Base-by-base conservation (phyloP, 192 early-diverging fungal genomes). In the Fimicolochytrium jonesii region DNA sequence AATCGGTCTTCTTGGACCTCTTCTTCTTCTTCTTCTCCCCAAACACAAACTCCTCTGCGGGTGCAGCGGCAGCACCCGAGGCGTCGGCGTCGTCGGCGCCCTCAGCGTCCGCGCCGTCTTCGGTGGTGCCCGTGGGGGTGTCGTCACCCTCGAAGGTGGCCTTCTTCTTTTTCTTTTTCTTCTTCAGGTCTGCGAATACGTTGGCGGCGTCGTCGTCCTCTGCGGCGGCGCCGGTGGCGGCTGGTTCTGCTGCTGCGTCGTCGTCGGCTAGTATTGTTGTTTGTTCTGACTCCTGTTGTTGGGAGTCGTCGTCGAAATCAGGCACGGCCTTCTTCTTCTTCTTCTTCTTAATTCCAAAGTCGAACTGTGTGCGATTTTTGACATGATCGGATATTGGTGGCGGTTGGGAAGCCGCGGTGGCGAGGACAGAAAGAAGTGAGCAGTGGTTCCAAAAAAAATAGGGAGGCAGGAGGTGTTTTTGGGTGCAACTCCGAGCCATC, bases 151-250 rank as follows among this genome's bases (percentile, higher is more conserved):
- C 37, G 47, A 69, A 30, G 9, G 48, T 35, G 20, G 49, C 57
- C 81, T 90, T 89, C 72, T 91, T 90, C 77, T 91, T 91, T 69
- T 92, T 91, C 83, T 92, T 92, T 67, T 93, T 91, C 82, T 92
- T 91, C 69, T 92, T 93, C 76, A 88, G 79, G 61, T 89, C 87
- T 47, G 77, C 88, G 74, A 91, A 90, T 76, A 87, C 61, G 60
- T 32, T 50, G 17, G 17, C 65, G 39, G 57, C 59, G 26, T 77
- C 71, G 34, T 63, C 70, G 39, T 46, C 63, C 4, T 29, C 54
- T 17, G n/a, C 33, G 17, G 53, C 18, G n/a, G 45, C 67, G 11
- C 5, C 31, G 35, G 26, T 6, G 23, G 31, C 53, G 6, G 35
- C 59, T 28, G 49, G 32, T 49, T 42, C 57, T 32, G 44, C 42